Percentiles rank a stretch among this genome's conserved stretches.
Evolutionary conservation across 1,284 basidiomycete genomes (phyloP).

Genomic region (Puccinia brachypodii): DNA sequence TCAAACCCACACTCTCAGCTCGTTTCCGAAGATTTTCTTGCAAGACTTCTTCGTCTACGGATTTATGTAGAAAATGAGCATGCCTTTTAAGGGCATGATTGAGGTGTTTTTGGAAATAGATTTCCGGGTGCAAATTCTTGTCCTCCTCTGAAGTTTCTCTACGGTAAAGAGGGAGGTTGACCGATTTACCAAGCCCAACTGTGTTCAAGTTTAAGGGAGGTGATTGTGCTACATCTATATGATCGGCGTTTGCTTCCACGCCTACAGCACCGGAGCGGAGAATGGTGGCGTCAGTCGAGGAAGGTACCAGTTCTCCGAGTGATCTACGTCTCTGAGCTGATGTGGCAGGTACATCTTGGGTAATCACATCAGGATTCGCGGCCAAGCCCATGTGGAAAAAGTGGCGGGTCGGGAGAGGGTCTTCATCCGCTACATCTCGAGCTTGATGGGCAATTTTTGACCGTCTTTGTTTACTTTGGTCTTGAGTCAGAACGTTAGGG

Average conservation of each 20-base stretch:
- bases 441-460: not conserved
- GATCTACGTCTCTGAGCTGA: not conserved
- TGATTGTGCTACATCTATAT: not conserved
- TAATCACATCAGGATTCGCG: conserved; percentile 27
- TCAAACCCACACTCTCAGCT: conserved; percentile 5
- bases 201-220: conserved; percentile 11
- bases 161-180: conserved; percentile 28
- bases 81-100: conserved; percentile 40
- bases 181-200: conserved; percentile 8
- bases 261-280: not conserved
- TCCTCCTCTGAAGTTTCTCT: not conserved
- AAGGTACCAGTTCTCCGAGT: not conserved
- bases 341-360: not conserved
- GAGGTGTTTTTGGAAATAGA: conserved; percentile 37
- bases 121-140: conserved; percentile 23
- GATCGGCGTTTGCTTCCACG: not conserved
- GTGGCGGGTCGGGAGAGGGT: not conserved
- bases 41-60: conserved; percentile 24
- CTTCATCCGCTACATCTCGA: conserved; percentile 6
- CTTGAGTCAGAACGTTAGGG: conserved; percentile 26
- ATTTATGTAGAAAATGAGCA: conserved; percentile 16
- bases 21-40: conserved; percentile 3
- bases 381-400: conserved; percentile 14
- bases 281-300: not conserved
- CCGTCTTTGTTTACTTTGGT: not conserved